Evolutionary conservation across 2,329 filamentous ascomycete species (phyloP).

Genomic region (Venturia carpophila): DNA sequence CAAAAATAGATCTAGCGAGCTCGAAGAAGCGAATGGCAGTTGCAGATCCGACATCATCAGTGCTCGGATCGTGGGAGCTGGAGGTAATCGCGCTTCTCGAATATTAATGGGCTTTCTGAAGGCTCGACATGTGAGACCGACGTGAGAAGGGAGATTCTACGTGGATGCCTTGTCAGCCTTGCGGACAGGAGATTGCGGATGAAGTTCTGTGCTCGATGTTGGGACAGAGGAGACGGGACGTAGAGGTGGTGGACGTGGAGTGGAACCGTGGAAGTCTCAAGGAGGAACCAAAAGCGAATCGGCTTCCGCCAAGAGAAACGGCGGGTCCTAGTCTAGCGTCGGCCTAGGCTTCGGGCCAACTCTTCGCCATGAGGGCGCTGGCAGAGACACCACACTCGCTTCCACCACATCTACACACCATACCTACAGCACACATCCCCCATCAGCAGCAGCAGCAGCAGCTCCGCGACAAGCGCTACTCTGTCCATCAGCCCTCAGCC

Average conservation of each 20-base stretch:
- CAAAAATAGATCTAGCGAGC: background rate
- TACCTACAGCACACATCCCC: too few species aligned
- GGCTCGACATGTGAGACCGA: background rate
- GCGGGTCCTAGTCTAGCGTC: background rate
- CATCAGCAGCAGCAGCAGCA: too few species aligned
- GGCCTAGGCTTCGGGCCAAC: too few species aligned
- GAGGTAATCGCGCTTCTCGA: background rate
- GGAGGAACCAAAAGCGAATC: background rate
- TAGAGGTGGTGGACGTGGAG: background rate
- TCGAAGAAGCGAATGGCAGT: background rate
- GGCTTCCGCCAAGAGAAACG: background rate
- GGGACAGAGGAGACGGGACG: too few species aligned
- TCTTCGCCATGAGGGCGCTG: too few species aligned
- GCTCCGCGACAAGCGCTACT: background rate
- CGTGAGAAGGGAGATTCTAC: background rate
- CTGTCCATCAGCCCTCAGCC: background rate
- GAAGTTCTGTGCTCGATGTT: too few species aligned
- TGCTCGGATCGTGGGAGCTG: background rate
- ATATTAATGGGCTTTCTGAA: too few species aligned
- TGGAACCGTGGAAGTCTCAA: background rate
- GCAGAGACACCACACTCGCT: too few species aligned
- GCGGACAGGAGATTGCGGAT: background rate
- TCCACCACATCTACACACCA: background rate
- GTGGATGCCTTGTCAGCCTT: constrained; percentile 6
- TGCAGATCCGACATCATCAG: background rate